Percentiles rank a stretch among this genome's conserved stretches.
Conservation (phyloP, 352 stramenopile species). For the Globisporangium ultimum region DNA sequence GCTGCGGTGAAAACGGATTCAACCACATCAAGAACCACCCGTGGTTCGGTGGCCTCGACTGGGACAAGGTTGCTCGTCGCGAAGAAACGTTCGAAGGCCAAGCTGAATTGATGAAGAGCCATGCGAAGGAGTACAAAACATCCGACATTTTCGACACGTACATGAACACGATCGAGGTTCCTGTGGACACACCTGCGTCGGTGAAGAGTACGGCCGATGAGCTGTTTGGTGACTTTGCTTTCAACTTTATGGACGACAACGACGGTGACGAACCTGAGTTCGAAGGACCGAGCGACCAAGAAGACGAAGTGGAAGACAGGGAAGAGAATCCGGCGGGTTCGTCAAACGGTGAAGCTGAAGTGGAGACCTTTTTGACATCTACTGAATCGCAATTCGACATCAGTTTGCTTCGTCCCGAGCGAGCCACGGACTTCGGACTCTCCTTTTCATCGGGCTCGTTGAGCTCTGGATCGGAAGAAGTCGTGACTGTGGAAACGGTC, state of each 20-base stretch:
- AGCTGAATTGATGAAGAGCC: constrained; percentile 71
- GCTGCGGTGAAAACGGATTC: constrained; percentile 85
- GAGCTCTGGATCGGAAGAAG: constrained; percentile 33
- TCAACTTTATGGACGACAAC: constrained; percentile 73
- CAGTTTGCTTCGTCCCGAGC: constrained; percentile 61
- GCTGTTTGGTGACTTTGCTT: constrained; percentile 80
- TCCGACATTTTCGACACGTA: constrained; percentile 85
- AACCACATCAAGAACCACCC: constrained; percentile 85
- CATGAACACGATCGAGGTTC: constrained; percentile 84
- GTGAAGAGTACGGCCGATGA: constrained; percentile 69
- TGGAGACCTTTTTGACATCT: constrained; percentile 44
- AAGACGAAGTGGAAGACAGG: constrained; percentile 30
- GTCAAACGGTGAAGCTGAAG: constrained; percentile 22
- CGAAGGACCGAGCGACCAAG: constrained; percentile 15
- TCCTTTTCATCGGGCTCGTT: constrained; percentile 52
- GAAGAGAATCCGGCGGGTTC: constrained; percentile 19
- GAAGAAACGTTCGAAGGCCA: constrained; percentile 66
- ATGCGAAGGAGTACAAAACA: constrained; percentile 78
- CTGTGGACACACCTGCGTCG: constrained; percentile 77
- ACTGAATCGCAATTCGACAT: constrained; percentile 71
- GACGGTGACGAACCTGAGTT: constrained; percentile 24
- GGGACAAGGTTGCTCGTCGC: constrained; percentile 65
- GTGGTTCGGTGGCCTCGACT: constrained; percentile 88
- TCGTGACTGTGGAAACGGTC: constrained; percentile 26
- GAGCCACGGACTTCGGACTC: constrained; percentile 62